These are phyloP conservation scores for Talaromyces sp. DNA, from an alignment of 2,329 filamentous ascomycete genomes.

Conservation along the genomic window DNA sequence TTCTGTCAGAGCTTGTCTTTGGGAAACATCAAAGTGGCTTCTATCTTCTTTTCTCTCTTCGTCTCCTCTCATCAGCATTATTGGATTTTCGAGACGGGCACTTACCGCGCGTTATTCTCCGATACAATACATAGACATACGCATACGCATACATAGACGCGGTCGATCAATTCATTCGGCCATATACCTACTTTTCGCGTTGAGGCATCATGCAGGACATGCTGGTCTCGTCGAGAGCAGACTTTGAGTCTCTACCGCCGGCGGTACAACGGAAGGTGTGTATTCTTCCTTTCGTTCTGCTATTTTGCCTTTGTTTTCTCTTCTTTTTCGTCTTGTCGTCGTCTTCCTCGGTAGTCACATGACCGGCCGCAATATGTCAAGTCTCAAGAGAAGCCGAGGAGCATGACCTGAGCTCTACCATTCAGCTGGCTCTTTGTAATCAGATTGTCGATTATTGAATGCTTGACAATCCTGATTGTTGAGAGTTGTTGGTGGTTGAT, in stretches of 20 bases:
- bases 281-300: constrained; percentile 18
- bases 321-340: background rate
- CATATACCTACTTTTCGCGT: background rate
- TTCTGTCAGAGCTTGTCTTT: background rate
- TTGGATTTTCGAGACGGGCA: background rate
- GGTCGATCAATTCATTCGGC: background rate
- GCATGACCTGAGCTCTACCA: background rate
- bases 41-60: background rate
- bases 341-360: constrained; percentile 2
- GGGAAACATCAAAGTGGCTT: background rate
- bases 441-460: background rate
- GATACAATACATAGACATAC: background rate
- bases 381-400: background rate
- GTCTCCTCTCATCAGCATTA: background rate
- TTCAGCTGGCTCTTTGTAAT: background rate
- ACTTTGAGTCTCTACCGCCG: constrained; percentile 55
- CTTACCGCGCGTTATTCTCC: background rate
- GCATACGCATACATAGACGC: background rate
- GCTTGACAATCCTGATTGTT: background rate
- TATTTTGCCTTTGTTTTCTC: background rate
- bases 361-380: background rate
- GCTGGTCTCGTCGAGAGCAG: constrained; percentile 30
- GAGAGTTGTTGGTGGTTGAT: background rate
- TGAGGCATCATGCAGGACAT: constrained; percentile 18
- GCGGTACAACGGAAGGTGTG: constrained; percentile 60